Conservation (phyloP, 2,329 filamentous ascomycete genomes). For the Aureobasidium sp. region DNA sequence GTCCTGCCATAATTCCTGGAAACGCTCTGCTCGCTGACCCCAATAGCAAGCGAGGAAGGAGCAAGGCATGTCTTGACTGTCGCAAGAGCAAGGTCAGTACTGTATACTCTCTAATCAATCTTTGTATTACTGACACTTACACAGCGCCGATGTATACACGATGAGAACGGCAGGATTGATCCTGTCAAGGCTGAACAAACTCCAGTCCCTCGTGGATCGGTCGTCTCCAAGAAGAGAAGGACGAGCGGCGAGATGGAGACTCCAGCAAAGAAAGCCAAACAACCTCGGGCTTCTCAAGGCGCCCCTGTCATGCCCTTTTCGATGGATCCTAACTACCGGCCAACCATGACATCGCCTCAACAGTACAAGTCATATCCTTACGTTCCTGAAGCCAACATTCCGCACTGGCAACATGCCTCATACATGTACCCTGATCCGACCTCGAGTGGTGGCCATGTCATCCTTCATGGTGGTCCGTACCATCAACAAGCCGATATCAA, state of each 20-base stretch:
- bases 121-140: slow-evolving; percentile 19
- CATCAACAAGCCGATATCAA: slow-evolving; percentile 21
- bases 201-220: slow-evolving; percentile 52
- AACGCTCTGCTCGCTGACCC: slow-evolving; percentile 18
- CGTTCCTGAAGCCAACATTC: slow-evolving; percentile 15
- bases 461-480: slow-evolving; percentile 22
- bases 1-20: slow-evolving; percentile 14
- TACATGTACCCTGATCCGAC: slow-evolving; percentile 22
- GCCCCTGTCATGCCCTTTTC: slow-evolving; percentile 11
- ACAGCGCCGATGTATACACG: slow-evolving; percentile 60
- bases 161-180: slow-evolving; percentile 57
- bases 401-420: slow-evolving; percentile 23
- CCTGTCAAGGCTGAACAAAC: slow-evolving; percentile 57
- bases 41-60: slow-evolving; percentile 36
- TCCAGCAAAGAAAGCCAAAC: slow-evolving; percentile 21
- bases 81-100: slow-evolving; percentile 57
- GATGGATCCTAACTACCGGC: slow-evolving; percentile 14
- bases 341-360: slow-evolving; percentile 21
- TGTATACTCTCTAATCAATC: slow-evolving; percentile 21
- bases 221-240: slow-evolving; percentile 48
- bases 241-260: slow-evolving; percentile 35
- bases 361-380: slow-evolving; percentile 14
- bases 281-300: slow-evolving; percentile 6
- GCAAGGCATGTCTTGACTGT: slow-evolving; percentile 60
- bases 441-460: slow-evolving; percentile 12